Evolutionary conservation across 148 eudicot species (phyloP), one percentile per base, ranked within the genome.

Genomic region (Rhododendron simsii): DNA sequence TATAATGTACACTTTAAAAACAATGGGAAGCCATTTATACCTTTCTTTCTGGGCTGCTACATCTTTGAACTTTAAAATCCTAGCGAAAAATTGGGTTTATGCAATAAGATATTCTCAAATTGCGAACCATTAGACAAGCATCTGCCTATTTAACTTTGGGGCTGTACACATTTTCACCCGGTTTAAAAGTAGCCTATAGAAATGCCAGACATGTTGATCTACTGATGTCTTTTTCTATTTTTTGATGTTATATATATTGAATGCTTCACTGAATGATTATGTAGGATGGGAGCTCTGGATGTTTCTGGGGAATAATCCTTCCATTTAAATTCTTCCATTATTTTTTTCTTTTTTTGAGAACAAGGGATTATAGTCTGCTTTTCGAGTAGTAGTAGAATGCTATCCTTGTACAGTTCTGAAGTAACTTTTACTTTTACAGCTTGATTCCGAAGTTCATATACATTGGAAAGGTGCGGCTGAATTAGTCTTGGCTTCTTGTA

Each of bases 381-480:
- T 84, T 48, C 48, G 2, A 50, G 44, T 21, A 20, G n/a, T 33
- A 48, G 21, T 7, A 21, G 76, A 30, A 33, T 73, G 61, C 14
- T 53, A 21, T 48, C 37, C 10, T 53, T 76, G 10, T 50, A 33
- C 6, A 33, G 35, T 15, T 78, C 51, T 78, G 50, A 45, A 44
- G 48, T 47, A 78, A 21, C 53, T 81, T 30, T 55, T 35, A 3
- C 50, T 75, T 88, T 47, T 90, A 87, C 91, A 92, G 98, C 55
- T 87, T 65, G 88, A 90, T 87, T 90, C 94, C 67, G 90, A 89
- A 86, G 89, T 93, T 81, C 99, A 84, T 89, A 85, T 96, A 85
- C 99, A 96, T 82, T 96, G 99, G 99, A 96, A 96, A 88, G 99
- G 99, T 63, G 99, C 99, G 87, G 98, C 99, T 77, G 99, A 95